Evolutionary conservation across 2,329 filamentous ascomycete genomes (phyloP), one percentile per base, ranked within the genome.

Genomic region (Cercospora sp.): DNA sequence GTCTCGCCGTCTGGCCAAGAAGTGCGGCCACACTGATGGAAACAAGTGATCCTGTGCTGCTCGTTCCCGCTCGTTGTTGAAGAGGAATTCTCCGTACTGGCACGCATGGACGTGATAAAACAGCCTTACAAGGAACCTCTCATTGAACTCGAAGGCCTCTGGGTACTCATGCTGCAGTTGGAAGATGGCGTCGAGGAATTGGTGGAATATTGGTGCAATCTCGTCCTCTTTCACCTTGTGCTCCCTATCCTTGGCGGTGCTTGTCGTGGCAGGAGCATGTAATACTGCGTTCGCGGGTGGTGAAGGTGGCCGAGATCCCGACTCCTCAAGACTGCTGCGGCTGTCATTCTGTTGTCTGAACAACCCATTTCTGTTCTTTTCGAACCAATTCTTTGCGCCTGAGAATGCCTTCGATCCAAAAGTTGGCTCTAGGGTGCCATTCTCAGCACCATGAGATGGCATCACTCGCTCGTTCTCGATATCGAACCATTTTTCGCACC

Each of bases 1-100:
- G 75, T 97, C 91, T 20, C 87, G 84, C 72, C 87, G 89, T 10
- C 94, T 88, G 53, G 91, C 89, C 7, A 98, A 82, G 79, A 99
- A 98, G 78, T 98, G 97, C 73, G 95, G 91, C 95, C 95, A 99
- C 1, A 97, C 95, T 23, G 92, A 97, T 3, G 91, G 86, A 3
- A 93, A 97, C 64, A 88, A 86, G 74, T 93, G 89, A 53, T 95
- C 91, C 51, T 78, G 55, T 64, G 73, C 61, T 16, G 88, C 83
- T 3, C 95, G 89, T 75, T 97, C 91, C 76, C 93, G 95, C 79
- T 99, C 95, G 65, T 89, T 96, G 81, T 99, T 97, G 80, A 92
- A 97, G 5, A 99, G 84, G 78, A 99, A 99, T 0, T 94, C 97
- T 57, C 95, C 95, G 71, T 97, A 99, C 78, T 99, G 95, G 73